Evolutionary conservation across 148 eudicot species (phyloP), one percentile per base, ranked within the genome.

Genomic region (Rhododendron kiyosumense): DNA sequence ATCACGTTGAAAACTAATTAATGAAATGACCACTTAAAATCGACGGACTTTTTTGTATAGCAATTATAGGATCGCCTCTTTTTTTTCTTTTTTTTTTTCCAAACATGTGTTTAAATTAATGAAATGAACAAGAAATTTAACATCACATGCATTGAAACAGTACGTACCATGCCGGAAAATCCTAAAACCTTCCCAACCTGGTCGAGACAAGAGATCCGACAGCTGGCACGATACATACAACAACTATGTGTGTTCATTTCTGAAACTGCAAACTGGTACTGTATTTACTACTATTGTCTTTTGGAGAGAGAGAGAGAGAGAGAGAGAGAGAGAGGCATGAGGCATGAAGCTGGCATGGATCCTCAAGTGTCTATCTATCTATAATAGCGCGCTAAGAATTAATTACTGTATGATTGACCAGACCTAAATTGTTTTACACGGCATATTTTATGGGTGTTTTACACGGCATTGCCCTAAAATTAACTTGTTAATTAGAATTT

Each of bases 251-350:
- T 65, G 32, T 80, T 52, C 49, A 34, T 57, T 18, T 71, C 45
- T 14, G 26, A 65, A 65, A 38, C 41, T 54, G 22, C 76, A 82
- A 41, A 46, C 48, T 28, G 18, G 52, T 32, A 54, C 61, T 54
- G 22, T 59, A 51, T 2, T 51, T 59, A 51, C 0, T 51, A 32
- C 34, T 32, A 32, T 32, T 32, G 54, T 13, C 15, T 51, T 51
- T 51, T 18, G 14, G 69, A 65, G n/a, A 30, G n/a, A 36, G 49
- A 30, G 61, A 80, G 82, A 80, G 61, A 79, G 24, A 36, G 52
- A 49, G 63, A 78, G 80, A 79, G 41, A 80, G 82, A 80, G 63
- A 78, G 79, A 84, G 43, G 71, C 32, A 43, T 34, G 5, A 46
- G 9, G 82, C 10, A 51, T 49, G 69, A 78, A 17, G 5, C 54